phyloP scores from a whole-genome alignment of 306 rosid species.

The Rosa persica region DNA sequence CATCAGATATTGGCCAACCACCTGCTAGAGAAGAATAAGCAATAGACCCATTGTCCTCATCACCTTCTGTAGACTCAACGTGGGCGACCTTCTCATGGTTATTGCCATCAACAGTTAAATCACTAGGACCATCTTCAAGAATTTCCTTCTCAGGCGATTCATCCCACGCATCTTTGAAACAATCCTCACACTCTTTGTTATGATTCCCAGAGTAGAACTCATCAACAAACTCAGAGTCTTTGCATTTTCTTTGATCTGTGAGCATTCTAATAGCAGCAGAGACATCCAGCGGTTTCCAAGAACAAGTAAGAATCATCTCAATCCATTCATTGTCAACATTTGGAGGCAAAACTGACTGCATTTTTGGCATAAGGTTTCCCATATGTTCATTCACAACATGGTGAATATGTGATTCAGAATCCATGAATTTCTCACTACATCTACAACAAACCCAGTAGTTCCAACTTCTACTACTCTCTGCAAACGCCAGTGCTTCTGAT shows the following conservation, averaged over 20 bases:
- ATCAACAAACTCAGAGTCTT: slow-evolving; percentile 43
- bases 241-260: slow-evolving; percentile 42
- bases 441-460: slow-evolving; percentile 82
- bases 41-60: slow-evolving; percentile 37
- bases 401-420: slow-evolving; percentile 64
- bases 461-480: slow-evolving; percentile 68
- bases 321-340: slow-evolving; percentile 72
- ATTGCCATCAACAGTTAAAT: slow-evolving; percentile 34
- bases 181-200: slow-evolving; percentile 43
- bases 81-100: slow-evolving; percentile 37
- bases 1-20: slow-evolving; percentile 83
- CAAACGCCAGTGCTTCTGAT: slow-evolving; percentile 68
- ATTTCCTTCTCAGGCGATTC: slow-evolving; percentile 49
- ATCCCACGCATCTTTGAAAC: slow-evolving; percentile 54
- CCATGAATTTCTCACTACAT: slow-evolving; percentile 56
- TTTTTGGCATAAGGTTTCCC: slow-evolving; percentile 64
- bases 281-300: slow-evolving; percentile 87
- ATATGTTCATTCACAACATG: slow-evolving; percentile 87
- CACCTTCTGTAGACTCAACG: slow-evolving; percentile 40
- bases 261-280: slow-evolving; percentile 73
- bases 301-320: slow-evolving; percentile 72
- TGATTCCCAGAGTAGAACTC: slow-evolving; percentile 41
- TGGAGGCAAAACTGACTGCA: slow-evolving; percentile 79
- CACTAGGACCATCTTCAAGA: slow-evolving; percentile 33
- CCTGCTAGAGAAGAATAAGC: slow-evolving; percentile 48